Base-by-base conservation (phyloP, 805 yeast species). In the Starmerella apis region DNA sequence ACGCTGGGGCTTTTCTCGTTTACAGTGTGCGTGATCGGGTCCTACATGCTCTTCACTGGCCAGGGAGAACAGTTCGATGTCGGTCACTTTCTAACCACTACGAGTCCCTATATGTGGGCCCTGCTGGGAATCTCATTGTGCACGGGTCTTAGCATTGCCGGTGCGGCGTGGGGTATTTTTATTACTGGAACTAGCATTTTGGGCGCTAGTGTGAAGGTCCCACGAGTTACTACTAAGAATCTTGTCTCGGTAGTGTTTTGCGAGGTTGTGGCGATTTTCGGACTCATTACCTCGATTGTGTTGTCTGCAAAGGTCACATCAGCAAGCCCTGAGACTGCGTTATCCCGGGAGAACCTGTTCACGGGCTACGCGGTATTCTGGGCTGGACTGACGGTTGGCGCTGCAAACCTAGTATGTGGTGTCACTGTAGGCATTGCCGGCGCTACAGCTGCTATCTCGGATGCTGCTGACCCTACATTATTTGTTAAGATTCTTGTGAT, bases 111-210 rank as follows among this genome's bases (percentile, higher is more conserved):
- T 65, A 78, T 92, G 82, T 92, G 97, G 97, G 97, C 96, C 25
- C 77, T 78, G 56, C 68, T 87, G 56, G 98, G 98, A 49, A 86
- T 92, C 55, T 81, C 84, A 14, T 69, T 80, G 46, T 90, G 98
- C 69, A 87, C 94, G 59, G 97, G 97, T 13, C 75, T 92, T 52
- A 81, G 94, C 44, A 96, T 92, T 14, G 82, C 88, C 37, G 98
- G 98, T 35, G 98, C 98, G 14, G 97, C 97, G 4, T 92, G 98
- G 98, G 98, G 98, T 56, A 92, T 92, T 59, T 92, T 90, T 66
- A 77, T 92, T 54, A 90, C 97, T 2, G 98, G 98, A 36, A 75
- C 96, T 0, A 80, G 96, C 25, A 85, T 92, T 59, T 70, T 92
- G 55, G 98, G 98, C 60, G 98, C 98, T 2, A 98, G 98, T 72